Percentiles rank a stretch among this genome's conserved stretches.
Evolutionary conservation across 371 early-diverging fungal genomes (phyloP).

Genomic region (Lichtheimia corymbifera): DNA sequence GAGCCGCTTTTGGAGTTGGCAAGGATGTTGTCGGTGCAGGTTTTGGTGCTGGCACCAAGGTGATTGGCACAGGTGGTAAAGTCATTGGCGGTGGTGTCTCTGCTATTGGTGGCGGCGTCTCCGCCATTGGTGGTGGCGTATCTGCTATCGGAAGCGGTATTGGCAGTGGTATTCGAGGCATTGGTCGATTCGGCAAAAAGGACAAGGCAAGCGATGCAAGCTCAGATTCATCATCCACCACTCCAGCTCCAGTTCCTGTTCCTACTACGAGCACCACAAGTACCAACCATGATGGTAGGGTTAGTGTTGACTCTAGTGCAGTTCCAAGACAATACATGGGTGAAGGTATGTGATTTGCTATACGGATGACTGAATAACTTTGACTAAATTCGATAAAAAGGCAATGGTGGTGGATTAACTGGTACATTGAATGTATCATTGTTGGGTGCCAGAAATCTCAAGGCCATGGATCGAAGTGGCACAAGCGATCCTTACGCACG

Average conservation of each 20-base stretch:
- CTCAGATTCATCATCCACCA: constrained; percentile 4
- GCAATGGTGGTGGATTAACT: constrained; percentile 8
- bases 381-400: neutral
- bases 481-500: constrained; percentile 67
- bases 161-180: constrained; percentile 39
- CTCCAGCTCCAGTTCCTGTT: constrained; percentile 6
- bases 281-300: constrained; percentile 2
- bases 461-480: constrained; percentile 62
- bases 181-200: constrained; percentile 34
- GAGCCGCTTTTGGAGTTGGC: constrained; percentile 35
- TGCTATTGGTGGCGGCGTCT: constrained; percentile 27
- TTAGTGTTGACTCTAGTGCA: constrained; percentile 8
- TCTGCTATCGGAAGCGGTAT: constrained; percentile 7
- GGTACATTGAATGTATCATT: constrained; percentile 46
- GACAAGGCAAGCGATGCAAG: constrained; percentile 17
- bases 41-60: constrained; percentile 27
- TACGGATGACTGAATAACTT: neutral
- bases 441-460: constrained; percentile 56
- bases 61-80: constrained; percentile 41
- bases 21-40: constrained; percentile 38
- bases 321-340: constrained; percentile 6
- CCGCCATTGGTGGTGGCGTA: constrained; percentile 38
- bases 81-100: constrained; percentile 36
- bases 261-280: constrained; percentile 12
- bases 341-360: neutral